These are phyloP conservation scores for Kwoniella newhampshirensis DNA, from an alignment of 768 basidiomycete genomes.

Conservation along the genomic window DNA sequence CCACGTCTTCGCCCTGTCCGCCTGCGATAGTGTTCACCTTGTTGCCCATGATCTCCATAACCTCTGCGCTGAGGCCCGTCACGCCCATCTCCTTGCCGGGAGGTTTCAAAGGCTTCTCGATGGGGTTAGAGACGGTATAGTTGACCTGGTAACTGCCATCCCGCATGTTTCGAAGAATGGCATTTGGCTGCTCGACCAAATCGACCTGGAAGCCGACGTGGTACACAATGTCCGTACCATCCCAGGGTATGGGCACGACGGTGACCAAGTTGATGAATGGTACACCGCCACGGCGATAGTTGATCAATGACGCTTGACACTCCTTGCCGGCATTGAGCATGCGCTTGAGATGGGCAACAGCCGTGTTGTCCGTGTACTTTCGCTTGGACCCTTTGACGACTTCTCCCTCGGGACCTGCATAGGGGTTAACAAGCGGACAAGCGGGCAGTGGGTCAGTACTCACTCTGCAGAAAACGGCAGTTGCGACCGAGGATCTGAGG, in stretches of 20 bases:
- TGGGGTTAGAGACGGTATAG: constrained; percentile 56
- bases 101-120: constrained; percentile 41
- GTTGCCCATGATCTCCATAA: constrained; percentile 43
- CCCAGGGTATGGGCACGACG: constrained; percentile 76
- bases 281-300: constrained; percentile 79
- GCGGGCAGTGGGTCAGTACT: constrained; percentile 7
- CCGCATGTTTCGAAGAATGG: constrained; percentile 73
- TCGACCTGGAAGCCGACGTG: constrained; percentile 97
- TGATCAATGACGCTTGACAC: constrained; percentile 80
- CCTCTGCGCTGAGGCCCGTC: constrained; percentile 42
- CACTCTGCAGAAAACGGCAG: constrained; percentile 60
- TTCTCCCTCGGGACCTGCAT: constrained; percentile 69
- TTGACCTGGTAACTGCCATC: constrained; percentile 76
- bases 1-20: constrained; percentile 47
- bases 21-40: constrained; percentile 31
- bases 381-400: constrained; percentile 61
- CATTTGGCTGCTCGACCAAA: constrained; percentile 78
- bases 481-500: constrained; percentile 80
- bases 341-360: constrained; percentile 68
- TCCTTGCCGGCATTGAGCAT: constrained; percentile 73
- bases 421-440: constrained; percentile 58
- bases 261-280: constrained; percentile 91
- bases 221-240: constrained; percentile 72
- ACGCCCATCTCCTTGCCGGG: constrained; percentile 31
- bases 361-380: constrained; percentile 64